Evolutionary conservation across 2,329 filamentous ascomycete genomes (phyloP).

Genomic region (Raffaelea arxii): DNA sequence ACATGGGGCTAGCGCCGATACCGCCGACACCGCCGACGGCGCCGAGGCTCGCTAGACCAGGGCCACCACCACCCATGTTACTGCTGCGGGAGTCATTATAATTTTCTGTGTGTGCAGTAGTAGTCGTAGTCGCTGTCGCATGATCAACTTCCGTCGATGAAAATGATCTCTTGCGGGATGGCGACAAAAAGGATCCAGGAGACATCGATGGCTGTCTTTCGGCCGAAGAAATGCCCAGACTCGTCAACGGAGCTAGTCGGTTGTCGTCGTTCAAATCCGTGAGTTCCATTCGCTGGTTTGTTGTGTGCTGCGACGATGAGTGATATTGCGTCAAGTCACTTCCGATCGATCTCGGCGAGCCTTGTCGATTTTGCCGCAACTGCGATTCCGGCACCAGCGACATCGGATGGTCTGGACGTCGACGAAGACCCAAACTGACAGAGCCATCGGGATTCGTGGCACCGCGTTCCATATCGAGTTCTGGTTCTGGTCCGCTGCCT

Average conservation of each 20-base stretch:
- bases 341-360: conserved; percentile 27
- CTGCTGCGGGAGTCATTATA: neutral
- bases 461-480: conserved; percentile 36
- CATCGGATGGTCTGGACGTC: conserved; percentile 33
- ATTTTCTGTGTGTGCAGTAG: neutral
- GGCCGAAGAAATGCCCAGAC: conserved; percentile 25
- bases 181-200: conserved; percentile 49
- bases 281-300: conserved; percentile 26
- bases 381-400: conserved; percentile 38
- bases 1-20: neutral
- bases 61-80: conserved; percentile 6
- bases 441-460: conserved; percentile 55
- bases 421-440: conserved; percentile 49
- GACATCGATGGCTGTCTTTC: conserved; percentile 50
- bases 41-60: conserved; percentile 14
- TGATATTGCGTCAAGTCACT: conserved; percentile 43
- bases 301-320: conserved; percentile 19
- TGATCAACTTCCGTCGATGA: conserved; percentile 47
- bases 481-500: conserved; percentile 14
- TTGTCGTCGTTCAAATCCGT: conserved; percentile 44
- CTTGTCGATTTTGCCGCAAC: conserved; percentile 30
- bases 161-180: conserved; percentile 58
- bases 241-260: conserved; percentile 45
- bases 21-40: neutral
- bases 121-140: neutral